Evolutionary conservation across 2,329 filamentous ascomycete genomes (phyloP), one percentile per base, ranked within the genome.

Genomic region (Zasmidium citrigriseum): DNA sequence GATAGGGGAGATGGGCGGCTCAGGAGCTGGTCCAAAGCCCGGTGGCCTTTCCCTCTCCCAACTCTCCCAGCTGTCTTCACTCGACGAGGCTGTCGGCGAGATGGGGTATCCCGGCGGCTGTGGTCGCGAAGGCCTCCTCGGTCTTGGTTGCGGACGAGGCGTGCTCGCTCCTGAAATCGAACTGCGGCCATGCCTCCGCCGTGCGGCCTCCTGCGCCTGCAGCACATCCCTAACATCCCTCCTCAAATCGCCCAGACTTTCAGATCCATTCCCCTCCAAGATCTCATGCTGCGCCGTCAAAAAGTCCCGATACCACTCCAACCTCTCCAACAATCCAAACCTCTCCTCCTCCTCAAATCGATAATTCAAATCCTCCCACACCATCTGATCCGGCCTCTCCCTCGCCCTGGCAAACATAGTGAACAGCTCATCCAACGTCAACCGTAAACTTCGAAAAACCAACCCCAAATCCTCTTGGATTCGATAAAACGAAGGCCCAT

Each of bases 351-450:
- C 66, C 59, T 74, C 76, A 62, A 84, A 78, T 51, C 77, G 76
- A 12, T 72, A 66, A 59, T 76, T 73, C 29, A 85, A 70, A 47
- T 80, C 76, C 38, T 77, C 70, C 83, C 83, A 87, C 24, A 80
- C 78, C 24, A 76, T 72, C 56, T 76, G 74, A 64, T 82, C 82
- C 25, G 75, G 68, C 44, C 75, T 71, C 46, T 66, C 68, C 66
- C 59, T 71, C 20, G 70, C 66, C 72, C 77, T 68, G 44, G 73
- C 77, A 50, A 83, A 76, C 64, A 79, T 76, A 9, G 74, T 71
- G 57, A 78, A 74, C 34, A 84, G 75, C 64, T 82, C 80, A 46
- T 80, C 74, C 18, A 84, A 73, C 1, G 83, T 85, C 63, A 77
- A 77, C 22, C 75, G 71, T 49, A 85, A 70, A 64, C 80, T 84